Conservation (phyloP, 2,329 filamentous ascomycete species). For the Cladosporium sp. region DNA sequence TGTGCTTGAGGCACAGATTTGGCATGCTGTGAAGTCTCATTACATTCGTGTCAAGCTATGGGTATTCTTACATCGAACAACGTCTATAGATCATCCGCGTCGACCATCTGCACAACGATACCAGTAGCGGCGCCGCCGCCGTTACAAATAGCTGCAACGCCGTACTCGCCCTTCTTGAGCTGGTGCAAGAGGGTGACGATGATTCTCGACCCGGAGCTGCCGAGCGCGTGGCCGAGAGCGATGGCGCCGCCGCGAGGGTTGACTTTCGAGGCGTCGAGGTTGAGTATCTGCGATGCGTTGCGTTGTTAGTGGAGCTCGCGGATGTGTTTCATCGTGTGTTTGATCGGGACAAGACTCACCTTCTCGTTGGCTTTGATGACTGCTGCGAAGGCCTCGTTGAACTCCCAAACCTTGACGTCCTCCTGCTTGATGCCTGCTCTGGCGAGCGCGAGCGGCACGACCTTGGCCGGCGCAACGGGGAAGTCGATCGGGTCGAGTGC, state of each 20-base stretch:
- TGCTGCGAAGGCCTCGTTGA: slow-evolving; percentile 96
- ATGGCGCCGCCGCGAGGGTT: slow-evolving; percentile 91
- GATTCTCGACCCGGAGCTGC: slow-evolving; percentile 90
- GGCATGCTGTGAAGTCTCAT: not conserved
- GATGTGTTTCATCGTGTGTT: not conserved
- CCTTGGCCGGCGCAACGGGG: slow-evolving; percentile 86
- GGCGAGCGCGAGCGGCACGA: slow-evolving; percentile 84
- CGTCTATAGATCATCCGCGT: slow-evolving; percentile 51
- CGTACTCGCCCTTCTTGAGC: slow-evolving; percentile 87
- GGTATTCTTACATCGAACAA: slow-evolving; percentile 3
- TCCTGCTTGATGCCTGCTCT: slow-evolving; percentile 88
- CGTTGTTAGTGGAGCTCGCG: slow-evolving; percentile 21
- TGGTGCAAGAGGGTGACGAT: slow-evolving; percentile 88
- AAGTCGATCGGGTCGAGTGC: slow-evolving; percentile 92
- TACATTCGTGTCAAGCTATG: slow-evolving; percentile 4
- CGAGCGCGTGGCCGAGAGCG: slow-evolving; percentile 85
- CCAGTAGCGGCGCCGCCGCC: slow-evolving; percentile 91
- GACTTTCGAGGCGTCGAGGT: slow-evolving; percentile 74
- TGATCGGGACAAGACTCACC: slow-evolving; percentile 46
- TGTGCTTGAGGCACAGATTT: not conserved
- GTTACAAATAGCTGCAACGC: slow-evolving; percentile 94
- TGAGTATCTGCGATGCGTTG: slow-evolving; percentile 63
- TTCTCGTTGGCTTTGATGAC: slow-evolving; percentile 95
- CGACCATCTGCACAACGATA: slow-evolving; percentile 76
- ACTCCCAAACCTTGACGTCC: slow-evolving; percentile 93